These are phyloP conservation scores for Clavulina sp. DNA, from an alignment of 768 basidiomycete species.

Conservation along the genomic window DNA sequence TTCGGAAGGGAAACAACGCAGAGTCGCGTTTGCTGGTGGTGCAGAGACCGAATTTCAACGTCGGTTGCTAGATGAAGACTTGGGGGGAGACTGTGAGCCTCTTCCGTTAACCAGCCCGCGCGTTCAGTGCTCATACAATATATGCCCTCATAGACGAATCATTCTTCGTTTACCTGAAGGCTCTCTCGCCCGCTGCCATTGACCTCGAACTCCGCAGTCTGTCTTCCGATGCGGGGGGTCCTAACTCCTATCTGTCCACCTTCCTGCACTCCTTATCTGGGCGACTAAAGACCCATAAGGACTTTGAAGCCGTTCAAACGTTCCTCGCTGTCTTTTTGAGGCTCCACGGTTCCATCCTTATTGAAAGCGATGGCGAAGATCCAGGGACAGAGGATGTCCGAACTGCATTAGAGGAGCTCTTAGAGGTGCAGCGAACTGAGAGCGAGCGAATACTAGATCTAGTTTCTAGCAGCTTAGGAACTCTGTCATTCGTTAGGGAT, in stretches of 20 bases:
- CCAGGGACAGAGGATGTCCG: conserved; percentile 41
- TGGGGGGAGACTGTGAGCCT: conserved; percentile 51
- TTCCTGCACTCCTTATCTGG: conserved; percentile 62
- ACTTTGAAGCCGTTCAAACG: conserved; percentile 92
- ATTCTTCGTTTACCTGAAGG: conserved; percentile 73
- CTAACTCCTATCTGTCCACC: conserved; percentile 35
- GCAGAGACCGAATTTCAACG: conserved; percentile 55
- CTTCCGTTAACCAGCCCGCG: neutral
- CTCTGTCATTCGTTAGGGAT: conserved; percentile 58
- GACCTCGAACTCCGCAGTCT: conserved; percentile 83
- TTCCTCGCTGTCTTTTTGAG: conserved; percentile 70
- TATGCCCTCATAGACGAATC: conserved; percentile 38
- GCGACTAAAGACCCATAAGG: conserved; percentile 60
- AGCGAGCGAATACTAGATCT: conserved; percentile 61
- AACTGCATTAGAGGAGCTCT: conserved; percentile 36
- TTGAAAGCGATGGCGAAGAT: conserved; percentile 19
- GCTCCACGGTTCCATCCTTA: conserved; percentile 66
- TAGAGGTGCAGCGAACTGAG: conserved; percentile 54
- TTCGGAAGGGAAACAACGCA: conserved; percentile 17
- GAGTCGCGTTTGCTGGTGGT: conserved; percentile 30
- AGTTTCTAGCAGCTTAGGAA: conserved; percentile 56
- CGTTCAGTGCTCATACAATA: conserved; percentile 4
- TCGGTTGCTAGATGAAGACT: conserved; percentile 37
- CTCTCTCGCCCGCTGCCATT: conserved; percentile 74
- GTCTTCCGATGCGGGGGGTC: conserved; percentile 16